Evolutionary conservation across 1,139 yeast genomes (phyloP), one percentile per base, ranked within the genome.

Genomic region (Pichia sp.): DNA sequence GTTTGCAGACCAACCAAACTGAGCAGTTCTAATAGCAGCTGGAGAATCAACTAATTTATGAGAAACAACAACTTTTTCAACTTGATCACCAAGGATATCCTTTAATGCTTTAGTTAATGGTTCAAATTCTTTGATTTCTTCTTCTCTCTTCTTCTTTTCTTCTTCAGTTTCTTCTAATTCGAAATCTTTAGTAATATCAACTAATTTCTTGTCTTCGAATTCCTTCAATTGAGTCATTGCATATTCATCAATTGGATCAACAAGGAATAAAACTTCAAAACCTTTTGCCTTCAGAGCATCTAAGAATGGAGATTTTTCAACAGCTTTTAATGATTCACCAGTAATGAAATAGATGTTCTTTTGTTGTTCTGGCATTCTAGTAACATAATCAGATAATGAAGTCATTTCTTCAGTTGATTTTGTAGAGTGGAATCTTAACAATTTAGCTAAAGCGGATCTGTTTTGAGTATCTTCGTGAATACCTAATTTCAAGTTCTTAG

Each of bases 1-100:
- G 78, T 91, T 91, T 61, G 99, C 99, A 57, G 98, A 91, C 99
- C 99, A 91, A 67, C 99, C 98, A 68, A 91, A 91, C 76, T 91
- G 98, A 60, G 96, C 97, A 57, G 98, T 91, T 79, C 97, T 88
- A 66, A 91, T 89, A 59, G 98, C 98, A 68, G 98, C 98, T 68
- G 99, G 99, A 45, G 98, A 93, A 62, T 89, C 97, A 59, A 88
- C 88, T 64, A 93, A 81, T 74, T 86, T 88, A 76, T 89, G 93
- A 54, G 98, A 89, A 55, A 93, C 96, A 64, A 89, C 89, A 71
- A 93, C 98, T 77, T 93, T 93, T 77, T 93, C 99, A 61, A 91
- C 98, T 73, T 86, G 89, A 61, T 91, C 98, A 65, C 98, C 98
- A 61, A 91, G 80, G 64, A 93, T 75, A 63, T 89, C 97, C 80